phyloP scores from a whole-genome alignment of 129 eudicot genomes.

The Centella asiatica region DNA sequence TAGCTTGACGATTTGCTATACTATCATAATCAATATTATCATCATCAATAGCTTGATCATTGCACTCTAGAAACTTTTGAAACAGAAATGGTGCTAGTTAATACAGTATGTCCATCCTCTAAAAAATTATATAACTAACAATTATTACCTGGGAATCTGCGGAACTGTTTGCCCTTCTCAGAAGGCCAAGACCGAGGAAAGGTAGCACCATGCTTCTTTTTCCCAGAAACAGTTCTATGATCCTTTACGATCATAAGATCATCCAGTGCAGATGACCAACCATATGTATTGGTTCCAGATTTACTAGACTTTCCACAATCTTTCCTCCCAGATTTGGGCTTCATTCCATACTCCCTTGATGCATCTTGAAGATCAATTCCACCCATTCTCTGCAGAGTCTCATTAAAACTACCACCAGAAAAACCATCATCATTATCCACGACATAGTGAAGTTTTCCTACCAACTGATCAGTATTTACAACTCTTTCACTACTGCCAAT shows the following conservation, averaged over 20 bases:
- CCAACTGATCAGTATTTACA: slow-evolving; percentile 52
- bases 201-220: slow-evolving; percentile 51
- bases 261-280: slow-evolving; percentile 40
- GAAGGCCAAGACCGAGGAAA: slow-evolving; percentile 81
- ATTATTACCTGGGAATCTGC: slow-evolving; percentile 62
- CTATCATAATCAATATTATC: too few relatives aligned
- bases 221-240: slow-evolving; percentile 53
- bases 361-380: slow-evolving; percentile 83
- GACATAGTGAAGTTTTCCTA: slow-evolving; percentile 34
- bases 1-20: too few relatives aligned
- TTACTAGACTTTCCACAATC: slow-evolving; percentile 15
- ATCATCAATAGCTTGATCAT: too few relatives aligned
- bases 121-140: not conserved
- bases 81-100: not conserved
- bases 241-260: slow-evolving; percentile 70
- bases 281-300: slow-evolving; percentile 17
- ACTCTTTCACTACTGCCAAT: slow-evolving; percentile 57
- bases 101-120: not conserved
- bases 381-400: slow-evolving; percentile 48
- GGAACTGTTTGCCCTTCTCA: slow-evolving; percentile 44
- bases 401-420: slow-evolving; percentile 32
- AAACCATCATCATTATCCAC: slow-evolving; percentile 19
- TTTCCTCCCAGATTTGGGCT: slow-evolving; percentile 40
- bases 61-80: not conserved
- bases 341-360: slow-evolving; percentile 77